These are phyloP conservation scores for Leptodontidium sp. DNA, from an alignment of 2,329 filamentous ascomycete species.

Conservation along the genomic window DNA sequence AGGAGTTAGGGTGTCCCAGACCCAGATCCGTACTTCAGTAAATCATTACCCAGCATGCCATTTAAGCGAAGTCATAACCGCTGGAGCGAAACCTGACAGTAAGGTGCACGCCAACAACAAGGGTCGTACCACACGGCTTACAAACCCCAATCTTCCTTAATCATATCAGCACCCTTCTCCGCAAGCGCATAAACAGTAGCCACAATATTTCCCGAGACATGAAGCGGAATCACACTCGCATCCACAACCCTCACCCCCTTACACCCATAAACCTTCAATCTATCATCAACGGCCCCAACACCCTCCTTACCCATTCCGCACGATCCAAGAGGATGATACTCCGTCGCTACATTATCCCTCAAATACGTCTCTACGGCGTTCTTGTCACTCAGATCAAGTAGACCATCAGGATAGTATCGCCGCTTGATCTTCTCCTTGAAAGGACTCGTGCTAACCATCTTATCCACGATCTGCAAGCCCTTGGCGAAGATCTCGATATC, in stretches of 20 bases:
- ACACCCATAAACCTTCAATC: constrained; percentile 8
- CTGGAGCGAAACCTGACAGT: too few relatives aligned
- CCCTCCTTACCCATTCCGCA: constrained; percentile 7
- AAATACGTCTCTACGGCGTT: neutral
- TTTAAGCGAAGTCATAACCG: too few relatives aligned
- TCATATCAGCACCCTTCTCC: constrained; percentile 13
- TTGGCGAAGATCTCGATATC: constrained; percentile 20
- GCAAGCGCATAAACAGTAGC: constrained; percentile 13
- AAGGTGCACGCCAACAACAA: too few relatives aligned
- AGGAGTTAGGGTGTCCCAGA: too few relatives aligned
- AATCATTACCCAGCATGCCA: too few relatives aligned
- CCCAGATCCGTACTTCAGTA: too few relatives aligned
- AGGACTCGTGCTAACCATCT: constrained; percentile 2
- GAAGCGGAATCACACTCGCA: constrained; percentile 15
- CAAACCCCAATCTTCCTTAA: constrained; percentile 7
- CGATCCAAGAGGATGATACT: constrained; percentile 17
- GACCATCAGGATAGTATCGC: neutral
- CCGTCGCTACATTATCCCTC: neutral
- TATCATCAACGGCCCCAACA: constrained; percentile 3
- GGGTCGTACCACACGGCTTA: neutral
- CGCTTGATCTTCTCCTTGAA: constrained; percentile 11
- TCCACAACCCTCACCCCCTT: constrained; percentile 14
- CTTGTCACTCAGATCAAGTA: constrained; percentile 1
- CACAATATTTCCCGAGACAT: constrained; percentile 13
- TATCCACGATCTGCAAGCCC: constrained; percentile 14